Evolutionary conservation across 148 eudicot species (phyloP), one percentile per base, ranked within the genome.

Genomic region (Chenopodium album): DNA sequence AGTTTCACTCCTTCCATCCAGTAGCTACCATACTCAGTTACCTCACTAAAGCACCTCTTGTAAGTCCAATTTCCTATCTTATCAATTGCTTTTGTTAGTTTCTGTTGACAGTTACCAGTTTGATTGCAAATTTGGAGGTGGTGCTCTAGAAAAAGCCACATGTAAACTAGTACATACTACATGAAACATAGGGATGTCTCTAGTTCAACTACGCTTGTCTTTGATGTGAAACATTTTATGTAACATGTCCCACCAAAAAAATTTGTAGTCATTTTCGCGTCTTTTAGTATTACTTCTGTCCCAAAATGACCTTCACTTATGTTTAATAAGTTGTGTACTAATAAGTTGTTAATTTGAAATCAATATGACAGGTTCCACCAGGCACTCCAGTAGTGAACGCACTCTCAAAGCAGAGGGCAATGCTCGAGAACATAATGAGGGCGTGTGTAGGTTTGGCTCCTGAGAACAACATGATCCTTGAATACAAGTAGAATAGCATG

Each of bases 331-430:
- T 69, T 69, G 72, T 62, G 46, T 60, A 50, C 16, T 66, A 54
- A 68, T 4, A 13, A n/a, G 9, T 72, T 71, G 68, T 20, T 13
- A 48, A 60, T 65, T 32, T 50, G 17, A n/a, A n/a, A 4, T 7
- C 11, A 34, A 62, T 41, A 6, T 68, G 85, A 84, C 86, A 94
- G 98, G 98, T 95, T 48, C 99, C 99, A 70, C 99, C 98, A 26
- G 98, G 99, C 37, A 96, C 99, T 26, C 99, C 99, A 22, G 99
- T 96, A 85, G 99, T 96, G 88, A 96, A 96, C 56, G 99, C 99
- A 0, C 90, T 96, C 19, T 88, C 99, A 2, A 96, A 96, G 86
- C 99, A 96, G 88, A 84, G 99, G 89, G 95, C 99, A 52, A 96
- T 96, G 99, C 90, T 96, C 31, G 99, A 96, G 92, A 96, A 96